Evolutionary conservation across 805 yeast species (phyloP).

Genomic region (Pachysolen tannophilus): DNA sequence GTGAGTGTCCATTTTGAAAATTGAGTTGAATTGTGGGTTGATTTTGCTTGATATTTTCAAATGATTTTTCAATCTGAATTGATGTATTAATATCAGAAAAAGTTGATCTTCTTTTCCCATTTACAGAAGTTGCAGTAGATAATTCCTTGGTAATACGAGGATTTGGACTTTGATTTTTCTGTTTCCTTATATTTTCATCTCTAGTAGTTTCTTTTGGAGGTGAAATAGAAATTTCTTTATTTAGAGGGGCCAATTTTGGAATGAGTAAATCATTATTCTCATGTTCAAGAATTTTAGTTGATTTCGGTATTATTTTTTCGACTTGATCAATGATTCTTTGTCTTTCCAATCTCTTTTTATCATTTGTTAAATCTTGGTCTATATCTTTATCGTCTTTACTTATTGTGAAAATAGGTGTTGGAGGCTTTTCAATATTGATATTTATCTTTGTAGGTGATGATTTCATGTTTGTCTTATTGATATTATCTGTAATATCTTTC

Average conservation of each 20-base stretch:
- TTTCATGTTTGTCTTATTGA: not conserved
- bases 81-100: too few relatives aligned
- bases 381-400: too few relatives aligned
- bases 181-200: not conserved
- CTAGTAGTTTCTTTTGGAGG: too few relatives aligned
- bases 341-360: not conserved
- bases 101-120: too few relatives aligned
- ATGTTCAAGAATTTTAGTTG: not conserved
- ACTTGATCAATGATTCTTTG: slow-evolving; percentile 1
- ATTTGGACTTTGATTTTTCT: not conserved
- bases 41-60: too few relatives aligned
- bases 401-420: too few relatives aligned
- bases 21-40: too few relatives aligned
- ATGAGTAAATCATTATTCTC: not conserved
- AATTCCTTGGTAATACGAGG: not conserved
- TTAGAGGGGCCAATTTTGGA: not conserved
- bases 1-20: too few relatives aligned
- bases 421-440: slow-evolving; percentile 11
- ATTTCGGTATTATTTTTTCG: slow-evolving; percentile 3
- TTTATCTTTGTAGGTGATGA: slow-evolving; percentile 15
- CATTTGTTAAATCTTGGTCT: too few relatives aligned
- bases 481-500: not conserved
- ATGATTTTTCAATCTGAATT: too few relatives aligned
- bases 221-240: too few relatives aligned
- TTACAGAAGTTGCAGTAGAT: not conserved